A percentile compares a stretch with the other conserved stretches of the same genome.
phyloP scores from a whole-genome alignment of 768 basidiomycete species.

The Leucocoprinus sp. region DNA sequence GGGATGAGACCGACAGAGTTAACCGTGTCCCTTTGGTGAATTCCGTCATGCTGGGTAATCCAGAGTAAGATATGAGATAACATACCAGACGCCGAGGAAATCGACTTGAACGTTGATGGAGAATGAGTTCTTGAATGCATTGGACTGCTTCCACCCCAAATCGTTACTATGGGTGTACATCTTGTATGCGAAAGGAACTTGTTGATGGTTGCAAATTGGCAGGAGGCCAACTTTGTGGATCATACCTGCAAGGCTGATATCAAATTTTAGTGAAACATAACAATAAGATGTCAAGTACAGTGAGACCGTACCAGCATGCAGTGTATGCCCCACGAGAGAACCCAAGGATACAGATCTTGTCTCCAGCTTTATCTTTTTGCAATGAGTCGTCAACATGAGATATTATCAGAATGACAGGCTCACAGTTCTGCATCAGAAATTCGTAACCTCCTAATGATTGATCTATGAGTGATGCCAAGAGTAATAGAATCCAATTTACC shows the following conservation, averaged over 20 bases:
- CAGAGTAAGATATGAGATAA: background rate
- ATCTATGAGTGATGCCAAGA: too few relatives aligned
- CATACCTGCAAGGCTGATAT: conserved; percentile 42
- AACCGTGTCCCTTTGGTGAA: conserved; percentile 59
- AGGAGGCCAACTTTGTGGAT: conserved; percentile 42
- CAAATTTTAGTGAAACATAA: background rate
- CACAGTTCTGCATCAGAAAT: conserved; percentile 55
- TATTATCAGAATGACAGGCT: conserved; percentile 8
- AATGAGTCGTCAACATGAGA: background rate
- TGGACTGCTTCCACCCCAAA: conserved; percentile 35
- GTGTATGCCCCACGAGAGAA: conserved; percentile 60
- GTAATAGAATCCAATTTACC: too few relatives aligned
- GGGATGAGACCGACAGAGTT: conserved; percentile 44
- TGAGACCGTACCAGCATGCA: conserved; percentile 27
- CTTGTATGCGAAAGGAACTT: conserved; percentile 51
- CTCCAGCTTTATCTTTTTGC: conserved; percentile 32
- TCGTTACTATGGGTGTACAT: conserved; percentile 39
- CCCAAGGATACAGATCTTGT: conserved; percentile 56
- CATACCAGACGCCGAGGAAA: conserved; percentile 44
- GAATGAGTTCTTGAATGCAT: conserved; percentile 42
- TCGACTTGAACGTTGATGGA: conserved; percentile 39
- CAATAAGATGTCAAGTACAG: background rate
- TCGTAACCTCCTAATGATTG: conserved; percentile 45
- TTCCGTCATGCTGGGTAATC: too few relatives aligned
- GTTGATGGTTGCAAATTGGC: conserved; percentile 36